phyloP scores from a whole-genome alignment of 192 early-diverging fungal species.

The Fimicolochytrium jonesii region DNA sequence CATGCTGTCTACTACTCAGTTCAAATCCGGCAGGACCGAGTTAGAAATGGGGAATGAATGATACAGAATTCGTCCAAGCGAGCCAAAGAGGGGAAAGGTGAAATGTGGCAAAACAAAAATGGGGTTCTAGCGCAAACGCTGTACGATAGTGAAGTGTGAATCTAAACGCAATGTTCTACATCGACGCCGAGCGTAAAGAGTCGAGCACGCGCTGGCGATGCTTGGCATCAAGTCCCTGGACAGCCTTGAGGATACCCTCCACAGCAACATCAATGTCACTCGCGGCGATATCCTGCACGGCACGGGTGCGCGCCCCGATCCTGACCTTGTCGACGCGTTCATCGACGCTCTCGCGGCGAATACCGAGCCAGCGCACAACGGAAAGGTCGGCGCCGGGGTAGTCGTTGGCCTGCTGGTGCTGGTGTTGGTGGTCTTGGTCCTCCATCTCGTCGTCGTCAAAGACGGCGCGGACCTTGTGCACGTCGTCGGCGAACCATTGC shows the following conservation, averaged over 20 bases:
- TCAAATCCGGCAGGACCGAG: too few species aligned
- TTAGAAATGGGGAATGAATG: too few species aligned
- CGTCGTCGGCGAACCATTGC: constrained; percentile 66
- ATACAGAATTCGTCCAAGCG: too few species aligned
- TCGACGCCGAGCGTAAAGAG: constrained; percentile 3
- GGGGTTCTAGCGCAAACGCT: too few species aligned
- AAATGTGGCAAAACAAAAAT: too few species aligned
- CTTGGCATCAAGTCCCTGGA: constrained; percentile 30
- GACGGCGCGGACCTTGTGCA: constrained; percentile 21
- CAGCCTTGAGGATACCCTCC: constrained; percentile 33
- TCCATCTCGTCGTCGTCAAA: constrained; percentile 45
- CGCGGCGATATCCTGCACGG: constrained; percentile 32
- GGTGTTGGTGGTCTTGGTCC: constrained; percentile 45
- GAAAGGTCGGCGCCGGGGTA: constrained; percentile 31
- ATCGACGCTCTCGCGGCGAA: constrained; percentile 28
- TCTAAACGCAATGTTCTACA: too few species aligned
- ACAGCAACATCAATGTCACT: constrained; percentile 30
- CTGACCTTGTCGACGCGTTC: constrained; percentile 34
- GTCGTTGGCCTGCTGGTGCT: constrained; percentile 11
- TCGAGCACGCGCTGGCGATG: constrained; percentile 32
- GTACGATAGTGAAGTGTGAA: too few species aligned
- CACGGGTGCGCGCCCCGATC: neutral
- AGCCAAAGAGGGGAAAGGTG: too few species aligned
- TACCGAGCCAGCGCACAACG: constrained; percentile 37
- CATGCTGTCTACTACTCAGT: too few species aligned